phyloP scores from a whole-genome alignment of 2,329 filamentous ascomycete genomes.

The Curvularia sp. region DNA sequence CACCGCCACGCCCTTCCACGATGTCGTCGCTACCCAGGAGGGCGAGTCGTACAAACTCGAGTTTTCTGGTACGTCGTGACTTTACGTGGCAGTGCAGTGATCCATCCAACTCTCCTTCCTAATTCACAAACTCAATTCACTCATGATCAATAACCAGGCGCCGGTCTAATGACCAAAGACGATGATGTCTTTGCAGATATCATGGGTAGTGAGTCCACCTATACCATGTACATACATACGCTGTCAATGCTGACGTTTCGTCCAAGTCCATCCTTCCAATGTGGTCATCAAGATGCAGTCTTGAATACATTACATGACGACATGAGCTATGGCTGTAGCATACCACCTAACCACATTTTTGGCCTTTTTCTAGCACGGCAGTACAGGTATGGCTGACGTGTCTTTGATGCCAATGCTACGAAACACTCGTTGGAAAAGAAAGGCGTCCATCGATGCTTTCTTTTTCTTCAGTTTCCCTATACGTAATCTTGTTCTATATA shows the following conservation, averaged over 20 bases:
- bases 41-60: slow-evolving; percentile 23
- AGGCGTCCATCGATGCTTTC: neutral
- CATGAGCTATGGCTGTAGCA: neutral
- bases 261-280: slow-evolving; percentile 2
- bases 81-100: neutral
- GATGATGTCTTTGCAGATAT: slow-evolving; percentile 23
- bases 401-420: neutral
- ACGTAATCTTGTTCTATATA: too few relatives aligned
- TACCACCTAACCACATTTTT: neutral
- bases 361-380: neutral
- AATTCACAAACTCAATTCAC: too few relatives aligned
- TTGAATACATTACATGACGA: neutral
- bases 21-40: slow-evolving; percentile 27
- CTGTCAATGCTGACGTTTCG: neutral
- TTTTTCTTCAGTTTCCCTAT: neutral
- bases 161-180: slow-evolving; percentile 18
- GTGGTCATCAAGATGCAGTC: slow-evolving; percentile 17
- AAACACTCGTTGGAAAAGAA: neutral
- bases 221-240: neutral
- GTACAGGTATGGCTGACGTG: neutral
- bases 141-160: slow-evolving; percentile 15
- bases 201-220: slow-evolving; percentile 18
- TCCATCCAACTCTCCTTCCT: neutral
- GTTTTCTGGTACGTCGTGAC: slow-evolving; percentile 26
- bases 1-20: slow-evolving; percentile 16